phyloP scores from a whole-genome alignment of 345 rosid genomes.

The Arabis alpina region DNA sequence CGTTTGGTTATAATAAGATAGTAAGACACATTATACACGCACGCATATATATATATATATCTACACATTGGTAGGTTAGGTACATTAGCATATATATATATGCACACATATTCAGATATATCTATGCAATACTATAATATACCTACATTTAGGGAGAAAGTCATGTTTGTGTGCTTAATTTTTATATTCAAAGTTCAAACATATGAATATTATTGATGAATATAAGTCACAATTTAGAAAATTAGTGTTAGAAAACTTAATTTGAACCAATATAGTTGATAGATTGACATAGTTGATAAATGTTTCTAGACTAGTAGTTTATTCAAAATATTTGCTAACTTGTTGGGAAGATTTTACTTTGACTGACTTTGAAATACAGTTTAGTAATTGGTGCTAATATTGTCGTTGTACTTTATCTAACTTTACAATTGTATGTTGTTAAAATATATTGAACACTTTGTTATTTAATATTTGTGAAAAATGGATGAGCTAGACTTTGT shows the following conservation, averaged over 20 bases:
- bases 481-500: constrained; percentile 25
- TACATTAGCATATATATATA: constrained; percentile 27
- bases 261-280: too few relatives aligned
- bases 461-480: not conserved
- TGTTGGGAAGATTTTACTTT: too few relatives aligned
- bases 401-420: too few relatives aligned
- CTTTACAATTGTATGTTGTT: too few relatives aligned
- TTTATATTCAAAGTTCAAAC: not conserved
- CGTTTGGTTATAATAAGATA: constrained; percentile 16
- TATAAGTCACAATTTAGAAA: not conserved
- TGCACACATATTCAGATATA: not conserved
- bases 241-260: not conserved
- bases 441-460: too few relatives aligned
- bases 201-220: not conserved
- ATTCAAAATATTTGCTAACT: too few relatives aligned
- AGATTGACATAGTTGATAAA: too few relatives aligned
- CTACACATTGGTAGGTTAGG: constrained; percentile 31
- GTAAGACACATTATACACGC: constrained; percentile 27
- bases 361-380: too few relatives aligned
- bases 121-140: not conserved
- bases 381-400: too few relatives aligned
- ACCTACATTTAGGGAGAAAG: constrained; percentile 30
- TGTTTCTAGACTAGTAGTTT: too few relatives aligned
- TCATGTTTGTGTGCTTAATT: constrained; percentile 5
- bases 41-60: not conserved